Evolutionary conservation across 1,284 basidiomycete species (phyloP), one percentile per base, ranked within the genome.

Genomic region (Rhodotorula sp.): DNA sequence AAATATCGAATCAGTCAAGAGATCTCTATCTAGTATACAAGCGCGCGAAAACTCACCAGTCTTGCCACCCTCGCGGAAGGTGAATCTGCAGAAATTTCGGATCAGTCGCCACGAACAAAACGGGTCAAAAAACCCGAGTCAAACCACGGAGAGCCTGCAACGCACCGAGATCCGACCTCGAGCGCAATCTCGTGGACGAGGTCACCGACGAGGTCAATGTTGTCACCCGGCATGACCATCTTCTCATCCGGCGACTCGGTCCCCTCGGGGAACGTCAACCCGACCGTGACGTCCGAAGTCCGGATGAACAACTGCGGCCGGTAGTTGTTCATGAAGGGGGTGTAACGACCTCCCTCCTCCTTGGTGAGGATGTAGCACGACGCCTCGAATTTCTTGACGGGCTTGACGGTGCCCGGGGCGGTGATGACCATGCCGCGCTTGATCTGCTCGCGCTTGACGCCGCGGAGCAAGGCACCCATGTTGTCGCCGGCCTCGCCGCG

Each of bases 401-500:
- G 86, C 85, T 96, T 97, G 84, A 99, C 93, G n/a, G 91, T 88
- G 66, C 93, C 93, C 49, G 95, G 94, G 52, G 89, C 87, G 79
- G 90, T 88, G 80, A 99, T 87, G 73, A 99, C 91, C 83, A 96
- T 93, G 63, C 97, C 97, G 79, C 97, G 91, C 78, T 87, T 87
- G 81, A 99, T 85, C 83, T 99, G 94, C 82, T 99, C 97, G 78
- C 96, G 91, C 86, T 98, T 98, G 82, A 98, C 85, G 83, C 97
- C 95, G 84, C 97, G 93, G 67, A 99, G 89, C 61, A 99, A 86
- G 71, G 91, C 92, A 79, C 97, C 97, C 93, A 98, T 98, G 87
- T 99, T 99, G 85, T 99, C 97, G 81, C 97, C 97, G 77, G 97
- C 96, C 83, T 98, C 93, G 75, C 93, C 96, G 72, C 94, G 89